Evolutionary conservation across 2,329 filamentous ascomycete species (phyloP), one percentile per base, ranked within the genome.

Genomic region (Allantophomopsis cytisporea): DNA sequence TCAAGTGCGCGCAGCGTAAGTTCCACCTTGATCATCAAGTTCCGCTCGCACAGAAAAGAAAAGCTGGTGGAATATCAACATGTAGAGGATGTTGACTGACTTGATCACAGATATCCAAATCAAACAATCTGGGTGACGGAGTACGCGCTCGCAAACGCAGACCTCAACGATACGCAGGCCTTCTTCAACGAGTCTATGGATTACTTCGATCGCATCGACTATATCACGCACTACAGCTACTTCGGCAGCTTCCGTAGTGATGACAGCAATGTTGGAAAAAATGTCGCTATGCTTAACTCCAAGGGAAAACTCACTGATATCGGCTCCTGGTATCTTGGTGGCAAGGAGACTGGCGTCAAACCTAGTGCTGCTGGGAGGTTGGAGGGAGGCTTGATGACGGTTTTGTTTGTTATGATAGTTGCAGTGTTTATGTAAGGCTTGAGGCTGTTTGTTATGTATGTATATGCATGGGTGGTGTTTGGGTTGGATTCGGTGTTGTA

Each of bases 121-220:
- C 63, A 65, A 28, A 66, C 70, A 3, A 73, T 88, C 44, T 89
- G 83, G 84, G 65, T 89, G 10, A 89, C 84, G 18, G 84, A 91
- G 58, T 87, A 80, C 55, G 83, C 79, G 31, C 68, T 69, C 39
- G 56, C 62, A 40, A 62, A 73, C 41, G 64, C 72, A 49, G 61
- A 68, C 18, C 65, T 85, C 13, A 43, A 54, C 1, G 58, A 65
- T 0, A 79, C 77, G 0, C 71, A 85, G 53, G 47, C 54, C 0
- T 86, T 83, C 54, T 87, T 74, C 62, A 85, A 86, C 50, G 65
- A 64, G 50, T 76, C 71, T 2, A 58, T 71, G 39, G 66, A 73
- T 35, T 85, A 76, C 56, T 72, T 89, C 44, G 83, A 89, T 55
- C 63, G 68, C 1, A 57, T 76, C 38, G 60, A 65, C 12, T 76